Percentiles rank a stretch among this genome's conserved stretches.
phyloP scores from a whole-genome alignment of 805 yeast species.

The Candida vaughaniae region DNA sequence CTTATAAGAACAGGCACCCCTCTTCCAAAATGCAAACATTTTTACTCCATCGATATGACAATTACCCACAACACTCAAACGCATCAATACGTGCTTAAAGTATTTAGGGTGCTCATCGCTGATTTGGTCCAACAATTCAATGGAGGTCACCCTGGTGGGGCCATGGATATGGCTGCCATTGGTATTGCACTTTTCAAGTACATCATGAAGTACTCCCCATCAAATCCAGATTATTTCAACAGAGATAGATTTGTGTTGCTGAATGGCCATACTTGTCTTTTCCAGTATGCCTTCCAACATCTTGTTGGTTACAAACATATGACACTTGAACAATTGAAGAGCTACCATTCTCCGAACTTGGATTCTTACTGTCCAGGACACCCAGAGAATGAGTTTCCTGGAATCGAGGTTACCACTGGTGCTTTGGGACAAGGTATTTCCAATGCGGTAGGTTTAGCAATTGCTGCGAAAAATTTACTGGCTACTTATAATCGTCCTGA shows the following conservation, averaged over 20 bases:
- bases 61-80: slow-evolving; percentile 5
- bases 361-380: slow-evolving; percentile 36
- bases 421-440: slow-evolving; percentile 45
- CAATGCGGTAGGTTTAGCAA: slow-evolving; percentile 40
- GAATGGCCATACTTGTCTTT: slow-evolving; percentile 37
- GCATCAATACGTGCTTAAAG: slow-evolving; percentile 20
- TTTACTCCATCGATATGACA: too few species aligned
- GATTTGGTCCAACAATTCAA: slow-evolving; percentile 24
- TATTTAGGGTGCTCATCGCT: slow-evolving; percentile 31
- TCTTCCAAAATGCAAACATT: slow-evolving; percentile 1
- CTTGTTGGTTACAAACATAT: slow-evolving; percentile 31
- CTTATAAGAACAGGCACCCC: neutral
- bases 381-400: slow-evolving; percentile 40
- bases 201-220: slow-evolving; percentile 26
- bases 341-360: slow-evolving; percentile 27
- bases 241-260: slow-evolving; percentile 38
- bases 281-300: slow-evolving; percentile 28
- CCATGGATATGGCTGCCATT: slow-evolving; percentile 42
- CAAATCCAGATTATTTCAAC: slow-evolving; percentile 31
- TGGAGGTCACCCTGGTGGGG: slow-evolving; percentile 42
- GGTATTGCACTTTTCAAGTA: slow-evolving; percentile 37
- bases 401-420: slow-evolving; percentile 39
- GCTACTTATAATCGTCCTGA: slow-evolving; percentile 34
- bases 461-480: slow-evolving; percentile 33
- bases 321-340: slow-evolving; percentile 32